Base-by-base conservation (phyloP, 2,329 filamentous ascomycete genomes). In the Clonostachys sp. region DNA sequence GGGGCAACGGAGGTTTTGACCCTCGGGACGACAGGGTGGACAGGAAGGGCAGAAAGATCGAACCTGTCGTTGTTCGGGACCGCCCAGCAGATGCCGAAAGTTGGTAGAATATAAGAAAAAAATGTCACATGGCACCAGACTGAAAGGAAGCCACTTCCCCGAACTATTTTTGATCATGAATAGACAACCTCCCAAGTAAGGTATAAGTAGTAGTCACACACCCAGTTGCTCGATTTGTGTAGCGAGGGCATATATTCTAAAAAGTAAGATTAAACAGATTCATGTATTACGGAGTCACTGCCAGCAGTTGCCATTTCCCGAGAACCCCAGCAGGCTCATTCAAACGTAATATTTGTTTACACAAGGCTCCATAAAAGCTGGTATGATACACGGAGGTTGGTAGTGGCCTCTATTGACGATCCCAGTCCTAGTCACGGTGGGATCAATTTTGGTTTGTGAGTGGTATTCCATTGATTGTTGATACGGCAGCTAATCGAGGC, bases 1-100 rank as follows among this genome's bases (percentile, higher is more conserved):
- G 91, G 90, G 94, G 92, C 0, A 89, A 91, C 54, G 92, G 92
- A 3, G 94, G 92, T 0, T 97, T 97, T 63, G 90, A 97, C 69
- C 92, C 92, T 1, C 78, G 88, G 44, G 94, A 97, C 67, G 81
- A 87, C 64, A 79, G 92, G 53, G 91, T 96, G 9, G 88, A 92
- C 65, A 80, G 86, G 55, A 96, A 96, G 70, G 91, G 91, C 3
- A 83, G 84, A 58, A 81, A 80, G 54, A 79, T 81, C 51, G 77
- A 74, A 52, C 58, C 55, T 44, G 62, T 57, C 16, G 61, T 65
- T n/a, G 48, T 63, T 17, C 58, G 62, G 10, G 59, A 65, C 42
- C 56, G 54, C 41, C 62, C 62, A 10, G 55, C 53, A 10, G 53
- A 53, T 35, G 43, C 40, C 9, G 45, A 30, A 30, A 30, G 24